phyloP scores from a whole-genome alignment of 768 basidiomycete genomes.

The Macrolepiota dolichaula region DNA sequence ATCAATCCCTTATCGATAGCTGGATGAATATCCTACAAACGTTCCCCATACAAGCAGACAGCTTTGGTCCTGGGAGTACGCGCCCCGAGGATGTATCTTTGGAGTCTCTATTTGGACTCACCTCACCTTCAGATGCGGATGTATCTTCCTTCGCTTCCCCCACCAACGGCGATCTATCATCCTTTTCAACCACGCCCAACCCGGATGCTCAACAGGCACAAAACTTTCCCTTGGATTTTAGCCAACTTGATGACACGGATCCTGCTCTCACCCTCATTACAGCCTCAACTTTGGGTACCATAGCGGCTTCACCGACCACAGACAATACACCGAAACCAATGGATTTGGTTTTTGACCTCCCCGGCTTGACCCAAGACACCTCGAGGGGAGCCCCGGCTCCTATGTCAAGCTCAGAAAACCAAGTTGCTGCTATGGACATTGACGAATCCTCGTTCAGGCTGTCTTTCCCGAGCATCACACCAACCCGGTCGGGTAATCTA shows the following conservation, averaged over 20 bases:
- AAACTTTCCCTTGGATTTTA: not conserved
- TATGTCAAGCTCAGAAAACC: not conserved
- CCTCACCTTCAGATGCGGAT: constrained; percentile 15
- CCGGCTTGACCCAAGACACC: not conserved
- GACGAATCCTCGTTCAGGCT: not conserved
- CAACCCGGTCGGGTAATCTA: not conserved
- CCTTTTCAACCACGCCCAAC: constrained; percentile 5
- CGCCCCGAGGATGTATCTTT: not conserved
- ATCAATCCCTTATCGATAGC: constrained; percentile 41
- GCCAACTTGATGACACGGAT: constrained; percentile 12
- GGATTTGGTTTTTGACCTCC: not conserved
- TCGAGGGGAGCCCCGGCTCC: not conserved
- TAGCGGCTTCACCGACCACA: not conserved
- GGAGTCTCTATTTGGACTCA: constrained; percentile 5
- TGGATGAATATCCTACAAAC: constrained; percentile 51
- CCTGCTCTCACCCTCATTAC: not conserved
- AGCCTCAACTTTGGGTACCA: not conserved
- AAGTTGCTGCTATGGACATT: not conserved
- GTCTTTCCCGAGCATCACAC: not conserved
- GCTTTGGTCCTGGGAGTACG: not conserved
- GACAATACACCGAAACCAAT: not conserved
- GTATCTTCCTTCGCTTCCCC: constrained; percentile 12
- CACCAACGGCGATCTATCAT: not conserved
- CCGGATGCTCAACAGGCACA: constrained; percentile 1
- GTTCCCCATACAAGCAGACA: constrained; percentile 34